phyloP scores from a whole-genome alignment of 2,329 filamentous ascomycete genomes.

The Scedosporium apiospermum region DNA sequence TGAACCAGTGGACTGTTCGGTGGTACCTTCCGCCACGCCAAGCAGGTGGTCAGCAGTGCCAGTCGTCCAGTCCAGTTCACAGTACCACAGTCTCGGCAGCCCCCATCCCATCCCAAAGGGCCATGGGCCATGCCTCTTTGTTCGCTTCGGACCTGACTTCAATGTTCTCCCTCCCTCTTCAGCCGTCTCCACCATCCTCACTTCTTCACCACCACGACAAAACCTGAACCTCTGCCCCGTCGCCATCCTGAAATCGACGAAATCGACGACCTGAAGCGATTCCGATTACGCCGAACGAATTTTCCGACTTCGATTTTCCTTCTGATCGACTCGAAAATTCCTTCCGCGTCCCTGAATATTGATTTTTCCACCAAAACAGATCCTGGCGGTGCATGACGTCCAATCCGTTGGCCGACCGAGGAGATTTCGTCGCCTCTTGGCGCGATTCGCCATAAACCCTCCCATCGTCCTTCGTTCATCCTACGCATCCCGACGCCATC shows the following conservation, averaged over 20 bases:
- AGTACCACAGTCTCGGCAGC: not conserved
- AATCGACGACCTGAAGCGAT: not conserved
- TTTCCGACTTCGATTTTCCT: not conserved
- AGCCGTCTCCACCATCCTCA: constrained; percentile 4
- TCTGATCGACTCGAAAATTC: not conserved
- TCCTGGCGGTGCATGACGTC: constrained; percentile 5
- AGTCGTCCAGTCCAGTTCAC: not conserved
- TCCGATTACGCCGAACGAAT: not conserved
- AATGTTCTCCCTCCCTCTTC: constrained; percentile 1
- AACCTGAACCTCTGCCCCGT: not conserved
- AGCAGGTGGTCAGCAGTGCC: not conserved
- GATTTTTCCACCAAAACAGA: not conserved
- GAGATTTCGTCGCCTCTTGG: constrained; percentile 7
- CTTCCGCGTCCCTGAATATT: not conserved
- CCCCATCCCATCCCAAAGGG: not conserved
- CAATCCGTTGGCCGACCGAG: constrained; percentile 5
- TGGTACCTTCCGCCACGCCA: constrained; percentile 1
- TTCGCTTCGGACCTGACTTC: not conserved
- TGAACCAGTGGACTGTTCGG: not conserved
- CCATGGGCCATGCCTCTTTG: not conserved
- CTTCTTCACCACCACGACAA: constrained; percentile 2
- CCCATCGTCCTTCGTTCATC: not conserved
- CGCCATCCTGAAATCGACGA: not conserved
- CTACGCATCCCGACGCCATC: constrained; percentile 1
- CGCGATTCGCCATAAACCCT: constrained; percentile 6